These are phyloP conservation scores for Penicillium sp. DNA, from an alignment of 2,329 filamentous ascomycete genomes.

Conservation along the genomic window DNA sequence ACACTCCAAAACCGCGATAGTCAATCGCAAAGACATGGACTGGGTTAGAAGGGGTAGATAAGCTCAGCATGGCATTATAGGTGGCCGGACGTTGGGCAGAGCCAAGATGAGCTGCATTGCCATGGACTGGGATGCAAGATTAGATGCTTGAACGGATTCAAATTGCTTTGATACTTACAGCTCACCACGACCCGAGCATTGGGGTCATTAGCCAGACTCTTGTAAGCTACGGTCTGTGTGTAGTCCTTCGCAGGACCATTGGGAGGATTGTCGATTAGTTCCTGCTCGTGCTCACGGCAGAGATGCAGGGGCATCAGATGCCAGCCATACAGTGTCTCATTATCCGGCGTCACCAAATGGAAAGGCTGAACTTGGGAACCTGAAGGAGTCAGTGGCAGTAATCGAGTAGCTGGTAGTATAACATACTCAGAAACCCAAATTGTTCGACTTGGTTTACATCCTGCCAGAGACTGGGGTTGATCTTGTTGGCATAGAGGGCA, in stretches of 20 bases:
- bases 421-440: conserved; percentile 79
- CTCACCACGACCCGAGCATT: conserved; percentile 54
- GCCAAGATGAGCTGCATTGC: conserved; percentile 80
- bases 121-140: conserved; percentile 34
- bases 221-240: conserved; percentile 47
- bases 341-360: conserved; percentile 67
- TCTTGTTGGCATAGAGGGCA: conserved; percentile 75
- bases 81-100: conserved; percentile 70
- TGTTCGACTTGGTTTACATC: conserved; percentile 71
- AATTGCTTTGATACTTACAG: conserved; percentile 38
- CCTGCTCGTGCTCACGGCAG: conserved; percentile 66
- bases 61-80: conserved; percentile 71
- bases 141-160: conserved; percentile 5
- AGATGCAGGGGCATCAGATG: conserved; percentile 77
- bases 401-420: not conserved
- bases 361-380: conserved; percentile 88
- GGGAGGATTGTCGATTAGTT: conserved; percentile 51
- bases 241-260: conserved; percentile 51
- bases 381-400: conserved; percentile 35
- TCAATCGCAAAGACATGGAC: conserved; percentile 82
- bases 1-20: conserved; percentile 82
- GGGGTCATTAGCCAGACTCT: conserved; percentile 48
- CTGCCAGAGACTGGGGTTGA: conserved; percentile 68
- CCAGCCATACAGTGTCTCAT: conserved; percentile 79
- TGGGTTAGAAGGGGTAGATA: conserved; percentile 57